A percentile compares a stretch with the other conserved stretches of the same genome.
These are phyloP conservation scores for Colletotrichum higginsianum DNA, from an alignment of 2,329 filamentous ascomycete genomes.

Conservation along the genomic window DNA sequence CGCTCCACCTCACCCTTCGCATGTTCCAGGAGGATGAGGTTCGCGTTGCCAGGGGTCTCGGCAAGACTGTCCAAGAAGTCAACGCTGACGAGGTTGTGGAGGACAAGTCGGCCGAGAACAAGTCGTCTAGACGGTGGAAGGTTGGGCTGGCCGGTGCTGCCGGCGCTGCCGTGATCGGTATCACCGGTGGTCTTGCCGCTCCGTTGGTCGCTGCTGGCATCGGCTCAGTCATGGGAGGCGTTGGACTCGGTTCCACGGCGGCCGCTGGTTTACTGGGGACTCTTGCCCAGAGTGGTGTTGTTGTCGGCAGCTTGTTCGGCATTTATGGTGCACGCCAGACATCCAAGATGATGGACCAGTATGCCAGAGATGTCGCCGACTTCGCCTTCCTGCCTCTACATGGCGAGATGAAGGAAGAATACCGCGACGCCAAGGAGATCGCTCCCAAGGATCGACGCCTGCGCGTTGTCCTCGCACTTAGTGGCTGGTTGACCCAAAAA, in stretches of 20 bases:
- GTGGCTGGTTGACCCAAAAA: slow-evolving; percentile 83
- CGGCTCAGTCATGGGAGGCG: slow-evolving; percentile 82
- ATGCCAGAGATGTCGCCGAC: slow-evolving; percentile 87
- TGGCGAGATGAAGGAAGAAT: slow-evolving; percentile 59
- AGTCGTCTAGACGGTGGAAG: slow-evolving; percentile 79
- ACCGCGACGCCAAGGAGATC: slow-evolving; percentile 66
- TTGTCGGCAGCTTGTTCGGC: slow-evolving; percentile 90
- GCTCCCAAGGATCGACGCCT: slow-evolving; percentile 75
- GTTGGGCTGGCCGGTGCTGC: slow-evolving; percentile 65
- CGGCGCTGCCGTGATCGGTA: slow-evolving; percentile 77
- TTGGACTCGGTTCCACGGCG: slow-evolving; percentile 80
- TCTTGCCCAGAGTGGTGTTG: slow-evolving; percentile 82
- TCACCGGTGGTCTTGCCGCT: slow-evolving; percentile 82
- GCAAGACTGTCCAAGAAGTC: slow-evolving; percentile 76
- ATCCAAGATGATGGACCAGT: slow-evolving; percentile 89
- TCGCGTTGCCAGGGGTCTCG: slow-evolving; percentile 80
- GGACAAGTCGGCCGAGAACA: slow-evolving; percentile 71
- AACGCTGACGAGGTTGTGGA: slow-evolving; percentile 49
- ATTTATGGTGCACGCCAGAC: slow-evolving; percentile 91
- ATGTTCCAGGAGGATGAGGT: slow-evolving; percentile 80
- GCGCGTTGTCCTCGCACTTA: slow-evolving; percentile 86
- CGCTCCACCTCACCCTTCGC: slow-evolving; percentile 76
- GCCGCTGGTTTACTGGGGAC: slow-evolving; percentile 85
- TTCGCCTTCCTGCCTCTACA: slow-evolving; percentile 87
- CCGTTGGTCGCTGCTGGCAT: slow-evolving; percentile 85